A percentile compares a stretch with the other conserved stretches of the same genome.
Conservation (phyloP, 2,329 filamentous ascomycete species). For the Tolypocladium cylindrosporum region DNA sequence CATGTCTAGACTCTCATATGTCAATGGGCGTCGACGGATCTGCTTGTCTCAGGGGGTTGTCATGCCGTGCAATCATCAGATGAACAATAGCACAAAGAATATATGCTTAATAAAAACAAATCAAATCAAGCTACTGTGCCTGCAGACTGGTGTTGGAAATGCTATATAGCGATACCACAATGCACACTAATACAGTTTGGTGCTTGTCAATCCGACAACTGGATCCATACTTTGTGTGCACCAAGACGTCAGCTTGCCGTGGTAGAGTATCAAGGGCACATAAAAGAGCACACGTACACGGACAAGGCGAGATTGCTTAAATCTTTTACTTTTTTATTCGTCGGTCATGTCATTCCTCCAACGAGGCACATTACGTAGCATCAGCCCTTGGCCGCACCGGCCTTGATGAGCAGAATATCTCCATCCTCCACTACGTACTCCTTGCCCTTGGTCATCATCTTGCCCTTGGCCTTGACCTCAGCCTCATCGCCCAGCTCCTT, state of each 20-base stretch:
- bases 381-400: slow-evolving; percentile 67
- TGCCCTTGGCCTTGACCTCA: slow-evolving; percentile 85
- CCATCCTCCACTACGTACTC: slow-evolving; percentile 87
- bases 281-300: background rate
- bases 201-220: too few relatives aligned
- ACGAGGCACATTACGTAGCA: background rate
- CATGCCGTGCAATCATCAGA: background rate
- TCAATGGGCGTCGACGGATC: background rate
- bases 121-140: background rate
- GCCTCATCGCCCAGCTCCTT: slow-evolving; percentile 85
- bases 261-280: background rate
- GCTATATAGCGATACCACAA: too few relatives aligned
- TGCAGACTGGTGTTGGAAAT: background rate
- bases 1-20: background rate
- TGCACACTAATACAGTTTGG: too few relatives aligned
- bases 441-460: slow-evolving; percentile 98
- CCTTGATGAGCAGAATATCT: slow-evolving; percentile 80
- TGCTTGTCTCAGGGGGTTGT: background rate
- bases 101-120: background rate
- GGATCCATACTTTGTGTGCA: too few relatives aligned
- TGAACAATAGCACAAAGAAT: background rate
- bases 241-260: background rate
- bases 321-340: slow-evolving; percentile 6
- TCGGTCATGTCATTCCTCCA: background rate
- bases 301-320: background rate